phyloP scores from a whole-genome alignment of 768 basidiomycete genomes.

The Dioszegia hungarica region DNA sequence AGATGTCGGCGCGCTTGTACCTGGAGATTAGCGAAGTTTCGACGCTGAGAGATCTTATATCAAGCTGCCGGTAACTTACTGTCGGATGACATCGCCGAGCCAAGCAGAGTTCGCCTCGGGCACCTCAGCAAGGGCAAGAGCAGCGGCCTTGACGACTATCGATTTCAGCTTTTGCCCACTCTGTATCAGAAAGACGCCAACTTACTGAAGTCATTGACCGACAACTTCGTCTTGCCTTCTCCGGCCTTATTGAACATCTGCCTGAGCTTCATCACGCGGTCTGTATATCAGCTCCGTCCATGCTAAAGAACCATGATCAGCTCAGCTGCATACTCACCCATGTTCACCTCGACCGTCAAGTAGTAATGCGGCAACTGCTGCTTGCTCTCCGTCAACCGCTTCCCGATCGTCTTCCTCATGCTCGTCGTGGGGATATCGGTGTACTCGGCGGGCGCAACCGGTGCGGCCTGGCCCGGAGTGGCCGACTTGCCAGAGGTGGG shows the following conservation, averaged over 20 bases:
- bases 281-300: slow-evolving; percentile 19
- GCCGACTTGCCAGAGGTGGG: slow-evolving; percentile 55
- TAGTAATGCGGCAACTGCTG: slow-evolving; percentile 97
- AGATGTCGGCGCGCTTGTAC: slow-evolving; percentile 96
- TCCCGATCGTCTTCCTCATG: slow-evolving; percentile 90
- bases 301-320: not conserved
- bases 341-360: slow-evolving; percentile 86
- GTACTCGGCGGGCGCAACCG: slow-evolving; percentile 59
- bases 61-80: slow-evolving; percentile 63
- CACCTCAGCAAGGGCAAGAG: slow-evolving; percentile 85
- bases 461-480: slow-evolving; percentile 53
- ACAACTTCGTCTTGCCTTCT: slow-evolving; percentile 64
- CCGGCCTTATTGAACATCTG: slow-evolving; percentile 86
- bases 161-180: slow-evolving; percentile 11
- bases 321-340: slow-evolving; percentile 64
- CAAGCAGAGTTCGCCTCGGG: slow-evolving; percentile 98
- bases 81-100: slow-evolving; percentile 91
- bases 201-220: slow-evolving; percentile 86
- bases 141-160: slow-evolving; percentile 78
- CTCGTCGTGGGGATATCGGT: slow-evolving; percentile 82
- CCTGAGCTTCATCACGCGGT: slow-evolving; percentile 72
- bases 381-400: slow-evolving; percentile 86
- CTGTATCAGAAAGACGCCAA: not conserved
- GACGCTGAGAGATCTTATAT: not conserved
- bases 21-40: slow-evolving; percentile 45